phyloP scores from a whole-genome alignment of 176 grass and related monocot species.

The Zea luxurians region DNA sequence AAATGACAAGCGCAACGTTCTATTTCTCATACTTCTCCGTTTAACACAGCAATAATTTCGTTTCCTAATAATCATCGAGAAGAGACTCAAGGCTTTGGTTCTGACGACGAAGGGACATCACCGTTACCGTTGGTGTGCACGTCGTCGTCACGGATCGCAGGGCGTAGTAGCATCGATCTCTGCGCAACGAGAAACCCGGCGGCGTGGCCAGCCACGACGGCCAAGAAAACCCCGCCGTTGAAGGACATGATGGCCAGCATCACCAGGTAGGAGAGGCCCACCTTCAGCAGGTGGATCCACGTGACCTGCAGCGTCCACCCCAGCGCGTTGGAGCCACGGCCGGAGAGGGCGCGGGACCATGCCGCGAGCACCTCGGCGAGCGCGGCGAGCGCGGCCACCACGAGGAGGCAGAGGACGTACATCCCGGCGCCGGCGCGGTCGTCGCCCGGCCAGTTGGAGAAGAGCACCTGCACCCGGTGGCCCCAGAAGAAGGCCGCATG shows the following conservation, averaged over 20 bases:
- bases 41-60: no score
- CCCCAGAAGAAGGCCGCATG: slow-evolving; percentile 69
- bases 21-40: no score
- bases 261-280: slow-evolving; percentile 57
- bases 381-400: slow-evolving; percentile 43
- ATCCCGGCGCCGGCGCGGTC: slow-evolving; percentile 27
- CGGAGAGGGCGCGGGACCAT: slow-evolving; percentile 15
- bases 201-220: slow-evolving; percentile 49
- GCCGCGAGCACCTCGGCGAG: slow-evolving; percentile 46
- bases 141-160: background rate
- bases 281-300: slow-evolving; percentile 37
- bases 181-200: slow-evolving; percentile 46
- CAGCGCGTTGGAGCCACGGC: background rate
- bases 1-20: no score
- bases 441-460: slow-evolving; percentile 59
- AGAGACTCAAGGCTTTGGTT: slow-evolving; percentile 15
- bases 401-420: slow-evolving; percentile 61
- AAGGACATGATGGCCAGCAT: slow-evolving; percentile 81
- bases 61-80: background rate
- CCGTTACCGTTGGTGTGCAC: background rate
- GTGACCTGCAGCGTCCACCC: background rate
- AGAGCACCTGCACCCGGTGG: slow-evolving; percentile 46
- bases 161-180: slow-evolving; percentile 3
- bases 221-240: slow-evolving; percentile 62
- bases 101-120: background rate